Evolutionary conservation across 805 yeast genomes (phyloP), one percentile per base, ranked within the genome.

Genomic region (Priceomyces haplophilus): DNA sequence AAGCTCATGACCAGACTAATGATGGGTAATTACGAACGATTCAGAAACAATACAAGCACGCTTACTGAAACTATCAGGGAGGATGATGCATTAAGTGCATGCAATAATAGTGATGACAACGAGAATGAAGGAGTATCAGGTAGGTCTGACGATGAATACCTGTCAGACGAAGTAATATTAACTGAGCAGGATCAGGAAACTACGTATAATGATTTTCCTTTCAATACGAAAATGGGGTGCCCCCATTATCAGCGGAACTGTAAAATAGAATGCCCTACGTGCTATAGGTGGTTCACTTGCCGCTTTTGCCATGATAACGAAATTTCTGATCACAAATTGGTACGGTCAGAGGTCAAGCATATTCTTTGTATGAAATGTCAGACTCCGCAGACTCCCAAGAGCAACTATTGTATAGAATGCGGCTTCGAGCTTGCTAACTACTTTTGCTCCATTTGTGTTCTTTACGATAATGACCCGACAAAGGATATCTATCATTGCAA

Each of bases 401-500:
- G 76, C 3, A 79, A 80, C 49, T 73, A 76, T 54, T 90, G 97
- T 56, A 69, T 72, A 24, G 71, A 76, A 46, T 90, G 97, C 65
- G 79, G 76, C 34, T 69, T 65, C 37, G 78, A 76, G 39, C 72
- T 90, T 59, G 88, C 95, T 29, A 68, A 76, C 42, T 89, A 91
- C 59, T 88, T 78, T 58, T 90, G 98, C 62, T 71, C 68, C 4
- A 77, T 71, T 38, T 90, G 98, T 67, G 83, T 80, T 46, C 72
- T 90, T 19, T 91, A 85, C 70, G 97, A 89, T 58, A 83, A 85
- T 56, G 93, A 88, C 57, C 69, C 79, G 7, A 67, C 73, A 34
- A 88, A 88, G 56, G 85, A 85, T 48, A 89, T 90, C 18, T 90
- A 89, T 56, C 98, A 90, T 59, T 90, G 98, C 61, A 87, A 82